These are phyloP conservation scores for Pharus latifolius DNA, from an alignment of 176 grass and related monocot species.

Conservation along the genomic window DNA sequence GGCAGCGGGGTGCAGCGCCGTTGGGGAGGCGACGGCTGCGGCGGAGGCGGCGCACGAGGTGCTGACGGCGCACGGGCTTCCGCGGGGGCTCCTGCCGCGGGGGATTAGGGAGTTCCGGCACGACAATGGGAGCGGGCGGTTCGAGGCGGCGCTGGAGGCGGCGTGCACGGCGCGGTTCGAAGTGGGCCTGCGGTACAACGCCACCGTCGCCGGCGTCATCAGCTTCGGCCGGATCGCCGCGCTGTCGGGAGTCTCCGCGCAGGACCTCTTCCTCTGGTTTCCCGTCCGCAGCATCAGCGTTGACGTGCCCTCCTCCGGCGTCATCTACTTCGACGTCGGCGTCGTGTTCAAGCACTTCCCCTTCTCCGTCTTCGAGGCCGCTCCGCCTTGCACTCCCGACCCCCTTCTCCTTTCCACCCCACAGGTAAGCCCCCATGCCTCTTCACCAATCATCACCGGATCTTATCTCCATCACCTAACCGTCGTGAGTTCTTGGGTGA, in stretches of 20 bases:
- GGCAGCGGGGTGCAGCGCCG: background rate
- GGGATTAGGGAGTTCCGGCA: conserved; percentile 39
- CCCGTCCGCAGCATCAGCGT: conserved; percentile 51
- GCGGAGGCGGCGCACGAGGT: conserved; percentile 37
- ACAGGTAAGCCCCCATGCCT: conserved; percentile 3
- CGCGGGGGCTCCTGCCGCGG: conserved; percentile 40
- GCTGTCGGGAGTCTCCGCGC: conserved; percentile 39
- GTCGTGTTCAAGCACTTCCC: conserved; percentile 69
- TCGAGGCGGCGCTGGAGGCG: conserved; percentile 38
- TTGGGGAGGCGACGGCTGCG: background rate
- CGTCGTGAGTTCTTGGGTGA: background rate
- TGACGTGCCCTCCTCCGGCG: conserved; percentile 47
- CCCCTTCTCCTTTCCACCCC: background rate
- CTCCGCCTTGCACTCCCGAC: conserved; percentile 50
- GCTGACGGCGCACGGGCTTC: conserved; percentile 31
- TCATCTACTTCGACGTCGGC: conserved; percentile 81
- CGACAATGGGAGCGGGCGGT: conserved; percentile 29
- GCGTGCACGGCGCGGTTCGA: conserved; percentile 45
- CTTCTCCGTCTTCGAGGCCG: conserved; percentile 57
- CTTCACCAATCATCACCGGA: background rate
- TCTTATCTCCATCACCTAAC: background rate
- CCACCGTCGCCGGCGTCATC: conserved; percentile 38
- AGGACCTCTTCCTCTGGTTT: conserved; percentile 90
- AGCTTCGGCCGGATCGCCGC: conserved; percentile 41
- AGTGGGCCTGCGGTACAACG: conserved; percentile 60